Evolutionary conservation across 495 filamentous ascomycete genomes (phyloP), one percentile per base, ranked within the genome.

Genomic region (Aspergillus sparsus): DNA sequence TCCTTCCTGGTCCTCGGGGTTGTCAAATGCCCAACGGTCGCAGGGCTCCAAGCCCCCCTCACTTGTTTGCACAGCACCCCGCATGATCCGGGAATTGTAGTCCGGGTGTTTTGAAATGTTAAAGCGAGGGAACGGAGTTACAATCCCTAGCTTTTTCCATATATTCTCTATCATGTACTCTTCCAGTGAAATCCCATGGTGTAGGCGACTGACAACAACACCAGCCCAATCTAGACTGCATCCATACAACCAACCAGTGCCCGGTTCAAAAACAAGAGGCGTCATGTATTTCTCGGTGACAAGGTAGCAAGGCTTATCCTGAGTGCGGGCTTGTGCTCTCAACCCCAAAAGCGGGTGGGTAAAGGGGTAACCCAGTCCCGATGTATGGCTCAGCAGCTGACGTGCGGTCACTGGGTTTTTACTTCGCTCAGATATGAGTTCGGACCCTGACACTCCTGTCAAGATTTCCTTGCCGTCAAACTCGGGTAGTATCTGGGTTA

Each of bases 161-260:
- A 87, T 74, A 31, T 79, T 66, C 59, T 64, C 55, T 16, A 75
- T 62, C 69, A 86, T 76, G 60, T 74, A 77, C 16, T 80, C 68
- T 11, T 75, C 74, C 27, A 85, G 62, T 2, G 65, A 70, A 27
- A 58, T 21, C 13, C 69, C 67, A 2, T 70, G 75, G 15, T 60
- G 21, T 2, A 80, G 69, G 1, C 74, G 66, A 46, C 77, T 72
- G 6, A 85, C 67, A 1, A 79, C 55, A 1, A 70, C 66, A 7
- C 82, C 79, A 0, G 80, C 79, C 80, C 82, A 84, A 63, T 85
- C 82, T 1, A 82, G 63, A n/a, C 77, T 70, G 1, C 67, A 58
- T 3, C 81, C 74, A 58, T 85, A 86, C 49, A 69, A 64, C 82
- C 76, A 86, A 13, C 68, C 66, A 3, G 68, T 68, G 2, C 83